Evolutionary conservation across 805 yeast species (phyloP), one percentile per base, ranked within the genome.

Genomic region (Candida patagonica): DNA sequence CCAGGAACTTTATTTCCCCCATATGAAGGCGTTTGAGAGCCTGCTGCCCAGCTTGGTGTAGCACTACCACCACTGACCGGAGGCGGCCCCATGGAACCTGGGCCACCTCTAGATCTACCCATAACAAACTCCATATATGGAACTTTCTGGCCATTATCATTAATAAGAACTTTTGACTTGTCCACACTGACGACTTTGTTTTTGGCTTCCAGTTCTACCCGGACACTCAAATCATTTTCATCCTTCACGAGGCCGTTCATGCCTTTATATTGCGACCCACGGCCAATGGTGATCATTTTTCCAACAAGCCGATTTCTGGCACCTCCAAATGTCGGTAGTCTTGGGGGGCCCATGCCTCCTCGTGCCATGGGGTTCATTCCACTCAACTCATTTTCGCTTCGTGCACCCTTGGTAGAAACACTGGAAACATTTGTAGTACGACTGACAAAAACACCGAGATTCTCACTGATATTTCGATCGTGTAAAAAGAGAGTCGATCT

Each of bases 261-360:
- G 34, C 98, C 97, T 64, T 92, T 92, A 60, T 89, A 86, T 35
- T 76, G 77, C 23, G 94, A 92, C n/a, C 96, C 86, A 54, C 82
- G 78, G 27, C 84, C 75, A 36, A 92, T 82, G 48, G 86, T 76
- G 17, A 92, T 96, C 43, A 81, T 80, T 55, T 85, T 86, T 50
- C 85, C 82, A 26, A 92, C 55, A 22, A 94, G 76, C 35, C 74
- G 74, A 59, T 86, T 95, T 49, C 95, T 76, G 6, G 95, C 95
- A 40, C 78, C 75, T 4, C 77, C 68, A 15, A 67, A 66, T 19
- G 67, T 61, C 1, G 79, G 70, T 20, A 59, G 57, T n/a, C 87
- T 82, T 12, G 89, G 78, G 1, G 71, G 67, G 17, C 66, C 45
- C 42, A 55, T 50, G 3, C 55, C 53, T 31, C 54, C 48, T 7